A percentile compares a stretch with the other conserved stretches of the same genome.
Evolutionary conservation across 2,329 filamentous ascomycete genomes (phyloP).

Genomic region (Neonectria hederae): DNA sequence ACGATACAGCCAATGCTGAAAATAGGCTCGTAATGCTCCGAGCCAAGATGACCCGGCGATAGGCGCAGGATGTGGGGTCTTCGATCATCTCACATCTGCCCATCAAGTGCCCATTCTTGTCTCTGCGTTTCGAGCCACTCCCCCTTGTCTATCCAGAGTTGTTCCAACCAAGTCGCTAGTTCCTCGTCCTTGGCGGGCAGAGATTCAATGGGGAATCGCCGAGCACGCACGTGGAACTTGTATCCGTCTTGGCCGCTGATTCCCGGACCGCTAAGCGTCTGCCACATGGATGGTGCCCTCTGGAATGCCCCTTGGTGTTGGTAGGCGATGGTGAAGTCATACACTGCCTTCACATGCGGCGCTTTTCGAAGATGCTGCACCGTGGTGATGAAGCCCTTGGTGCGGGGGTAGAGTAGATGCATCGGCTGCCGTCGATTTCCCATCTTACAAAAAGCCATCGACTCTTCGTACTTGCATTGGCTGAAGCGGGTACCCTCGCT

Average conservation of each 20-base stretch:
- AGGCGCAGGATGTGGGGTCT: slow-evolving; percentile 7
- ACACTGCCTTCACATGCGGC: slow-evolving; percentile 62
- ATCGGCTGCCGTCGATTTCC: slow-evolving; percentile 60
- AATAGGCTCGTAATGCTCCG: slow-evolving; percentile 5
- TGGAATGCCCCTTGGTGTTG: slow-evolving; percentile 55
- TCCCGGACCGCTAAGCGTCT: slow-evolving; percentile 54
- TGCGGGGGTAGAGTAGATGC: slow-evolving; percentile 68
- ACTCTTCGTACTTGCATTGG: slow-evolving; percentile 60
- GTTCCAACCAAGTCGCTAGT: slow-evolving; percentile 62
- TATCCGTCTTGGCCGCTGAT: slow-evolving; percentile 53
- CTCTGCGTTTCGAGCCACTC: slow-evolving; percentile 55
- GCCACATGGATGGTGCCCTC: slow-evolving; percentile 61
- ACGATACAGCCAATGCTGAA: slow-evolving; percentile 11
- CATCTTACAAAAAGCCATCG: slow-evolving; percentile 61
- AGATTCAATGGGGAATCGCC: slow-evolving; percentile 58
- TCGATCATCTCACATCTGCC: slow-evolving; percentile 21
- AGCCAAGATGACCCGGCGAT: not conserved
- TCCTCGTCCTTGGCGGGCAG: slow-evolving; percentile 58
- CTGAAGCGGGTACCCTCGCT: slow-evolving; percentile 71
- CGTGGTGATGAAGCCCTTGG: slow-evolving; percentile 68
- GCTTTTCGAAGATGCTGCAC: slow-evolving; percentile 64
- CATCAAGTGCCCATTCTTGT: slow-evolving; percentile 29
- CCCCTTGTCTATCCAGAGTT: slow-evolving; percentile 63
- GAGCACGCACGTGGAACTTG: slow-evolving; percentile 61
- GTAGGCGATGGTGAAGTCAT: slow-evolving; percentile 66